Evolutionary conservation across 2,329 filamentous ascomycete genomes (phyloP), one percentile per base, ranked within the genome.

Genomic region (Botrytis pseudocinerea): DNA sequence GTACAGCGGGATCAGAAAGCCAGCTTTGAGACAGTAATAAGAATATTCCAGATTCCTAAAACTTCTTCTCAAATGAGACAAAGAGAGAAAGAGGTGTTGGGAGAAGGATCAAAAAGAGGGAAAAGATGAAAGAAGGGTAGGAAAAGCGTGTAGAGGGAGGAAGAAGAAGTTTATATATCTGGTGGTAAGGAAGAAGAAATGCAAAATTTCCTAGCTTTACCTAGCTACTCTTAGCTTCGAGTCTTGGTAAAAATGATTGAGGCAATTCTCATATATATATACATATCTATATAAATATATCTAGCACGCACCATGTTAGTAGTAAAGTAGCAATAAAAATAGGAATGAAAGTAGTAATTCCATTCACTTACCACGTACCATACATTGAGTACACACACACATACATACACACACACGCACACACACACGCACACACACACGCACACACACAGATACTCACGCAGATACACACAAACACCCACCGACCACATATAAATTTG

Each of bases 131-230:
- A 65, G 59, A 65, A 14, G 63, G 1, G 10, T 9, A 18, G 28
- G 2, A 28, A 35, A 2, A 1, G 8, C 6, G 63, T 25, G 28
- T 4, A 14, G 62, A 44, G 62, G 25, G 20, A 18, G 63, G 22
- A 57, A 32, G 51, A 28, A 8, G 25, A 65, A 48, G 63, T 65
- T 65, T 65, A 65, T 65, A 65, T 61, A 62, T 28, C 16, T 62
- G 42, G 14, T 25, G 28, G 12, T 48, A 4, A 48, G 38, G 38
- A 38, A 38, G 38, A 38, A 38, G 28, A 65, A 35, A 38, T 48
- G 35, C 48, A 18, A 57, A 57, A 28, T 38, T 48, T 62, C 35
- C 48, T 65, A 65, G 42, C 62, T 35, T 38, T 35, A 18, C 16
- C 28, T 57, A 57, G 51, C 51, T 57, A 28, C 51, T 57, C 42